phyloP scores from a whole-genome alignment of 805 yeast species.

The Nakazawaea laoshanensis region DNA sequence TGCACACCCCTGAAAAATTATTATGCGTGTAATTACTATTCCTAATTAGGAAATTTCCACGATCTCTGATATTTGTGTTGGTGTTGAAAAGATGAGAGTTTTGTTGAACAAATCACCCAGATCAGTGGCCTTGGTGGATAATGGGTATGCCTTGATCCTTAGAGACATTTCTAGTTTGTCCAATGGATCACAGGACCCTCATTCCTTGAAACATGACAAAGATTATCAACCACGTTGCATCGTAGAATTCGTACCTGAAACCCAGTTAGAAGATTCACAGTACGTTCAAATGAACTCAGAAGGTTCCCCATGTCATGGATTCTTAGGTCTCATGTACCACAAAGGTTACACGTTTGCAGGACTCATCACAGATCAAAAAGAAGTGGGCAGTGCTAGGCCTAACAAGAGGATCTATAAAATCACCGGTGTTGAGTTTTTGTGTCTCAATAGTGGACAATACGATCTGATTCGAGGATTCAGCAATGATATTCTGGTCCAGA shows the following conservation, averaged over 20 bases:
- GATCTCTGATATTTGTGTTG: not conserved
- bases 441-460: conserved; percentile 48
- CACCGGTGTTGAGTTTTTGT: conserved; percentile 55
- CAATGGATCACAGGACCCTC: conserved; percentile 12
- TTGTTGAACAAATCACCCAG: conserved; percentile 59
- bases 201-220: conserved; percentile 17
- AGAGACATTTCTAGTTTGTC: conserved; percentile 27
- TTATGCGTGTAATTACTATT: not conserved
- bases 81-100: conserved; percentile 38
- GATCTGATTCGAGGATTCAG: conserved; percentile 26
- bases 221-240: conserved; percentile 26
- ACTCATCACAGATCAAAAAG: conserved; percentile 43
- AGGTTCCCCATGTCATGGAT: conserved; percentile 34
- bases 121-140: conserved; percentile 56
- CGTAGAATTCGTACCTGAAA: conserved; percentile 47
- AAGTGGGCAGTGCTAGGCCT: conserved; percentile 53
- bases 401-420: conserved; percentile 45
- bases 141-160: conserved; percentile 51
- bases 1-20: not conserved
- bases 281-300: conserved; percentile 35
- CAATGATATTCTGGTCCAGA: conserved; percentile 11
- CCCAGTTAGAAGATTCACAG: conserved; percentile 25
- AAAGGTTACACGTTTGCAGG: conserved; percentile 50
- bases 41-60: not conserved
- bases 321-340: conserved; percentile 51